Conservation (phyloP, 495 filamentous ascomycete species). For the Lasiosphaeria hispida region DNA sequence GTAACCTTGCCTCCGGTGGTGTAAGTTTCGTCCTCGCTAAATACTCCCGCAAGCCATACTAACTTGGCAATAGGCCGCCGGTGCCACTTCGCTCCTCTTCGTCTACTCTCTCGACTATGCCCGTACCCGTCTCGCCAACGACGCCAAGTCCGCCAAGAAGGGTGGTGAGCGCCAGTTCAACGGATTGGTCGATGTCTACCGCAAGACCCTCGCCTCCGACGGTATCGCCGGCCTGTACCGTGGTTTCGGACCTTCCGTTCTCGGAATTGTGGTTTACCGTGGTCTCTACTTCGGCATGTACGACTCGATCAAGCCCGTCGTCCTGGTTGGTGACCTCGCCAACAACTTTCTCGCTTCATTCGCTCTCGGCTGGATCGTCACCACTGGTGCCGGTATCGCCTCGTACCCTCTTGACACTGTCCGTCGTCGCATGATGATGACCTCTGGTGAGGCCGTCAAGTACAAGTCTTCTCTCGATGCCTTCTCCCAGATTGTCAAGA, state of each 20-base stretch:
- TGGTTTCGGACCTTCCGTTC: constrained; percentile 99
- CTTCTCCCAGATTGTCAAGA: constrained; percentile 90
- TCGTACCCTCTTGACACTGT: constrained; percentile 99
- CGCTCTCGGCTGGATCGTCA: constrained; percentile 97
- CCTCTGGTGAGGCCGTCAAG: constrained; percentile 95
- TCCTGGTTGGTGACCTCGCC: constrained; percentile 87
- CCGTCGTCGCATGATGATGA: constrained; percentile 99
- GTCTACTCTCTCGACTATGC: constrained; percentile 99
- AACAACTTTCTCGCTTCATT: constrained; percentile 99
- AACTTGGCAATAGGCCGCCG: constrained; percentile 65
- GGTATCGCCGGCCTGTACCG: constrained; percentile 99
- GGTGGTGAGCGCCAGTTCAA: constrained; percentile 99
- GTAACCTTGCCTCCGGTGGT: constrained; percentile 99
- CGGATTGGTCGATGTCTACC: constrained; percentile 98
- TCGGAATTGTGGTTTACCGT: constrained; percentile 99
- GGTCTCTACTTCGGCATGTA: constrained; percentile 99
- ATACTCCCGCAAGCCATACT: not conserved
- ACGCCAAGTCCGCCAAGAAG: constrained; percentile 94
- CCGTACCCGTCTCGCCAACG: constrained; percentile 99
- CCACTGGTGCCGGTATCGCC: constrained; percentile 99
- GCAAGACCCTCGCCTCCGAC: constrained; percentile 98
- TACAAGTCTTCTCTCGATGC: constrained; percentile 95
- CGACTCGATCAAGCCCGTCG: constrained; percentile 99
- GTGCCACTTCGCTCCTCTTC: constrained; percentile 99
- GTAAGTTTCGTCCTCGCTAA: constrained; percentile 54